Evolutionary conservation across 1,139 yeast species (phyloP).

Genomic region (Zygosaccharomyces sapae): DNA sequence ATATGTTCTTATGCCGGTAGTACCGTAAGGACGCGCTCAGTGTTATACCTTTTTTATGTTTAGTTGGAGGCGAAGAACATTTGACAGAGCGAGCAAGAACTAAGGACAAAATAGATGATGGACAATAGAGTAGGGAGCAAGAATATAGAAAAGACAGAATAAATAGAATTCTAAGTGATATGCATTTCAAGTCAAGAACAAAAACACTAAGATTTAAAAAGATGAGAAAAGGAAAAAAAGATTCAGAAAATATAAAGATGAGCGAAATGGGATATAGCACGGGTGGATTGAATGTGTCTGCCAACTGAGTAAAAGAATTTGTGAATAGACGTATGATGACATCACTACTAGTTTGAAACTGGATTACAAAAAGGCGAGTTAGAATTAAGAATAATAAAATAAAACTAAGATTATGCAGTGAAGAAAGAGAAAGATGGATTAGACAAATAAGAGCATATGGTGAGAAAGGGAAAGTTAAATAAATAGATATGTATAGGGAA

Average conservation of each 20-base stretch:
- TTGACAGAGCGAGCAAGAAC: background rate
- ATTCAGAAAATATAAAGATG: background rate
- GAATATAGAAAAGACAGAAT: background rate
- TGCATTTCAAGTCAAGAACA: background rate
- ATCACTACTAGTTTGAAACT: background rate
- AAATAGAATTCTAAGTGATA: background rate
- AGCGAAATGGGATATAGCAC: too few species aligned
- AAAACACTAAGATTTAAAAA: background rate
- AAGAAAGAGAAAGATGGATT: background rate
- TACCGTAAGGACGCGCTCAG: background rate
- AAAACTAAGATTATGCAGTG: background rate
- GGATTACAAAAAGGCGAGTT: background rate
- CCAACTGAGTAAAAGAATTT: background rate
- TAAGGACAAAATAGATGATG: background rate
- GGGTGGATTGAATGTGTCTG: background rate
- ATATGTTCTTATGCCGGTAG: too few species aligned
- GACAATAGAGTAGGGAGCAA: background rate
- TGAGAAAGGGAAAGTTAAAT: background rate
- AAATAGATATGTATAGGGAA: background rate
- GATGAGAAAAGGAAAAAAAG: background rate
- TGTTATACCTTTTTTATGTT: background rate
- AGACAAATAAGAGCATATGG: background rate
- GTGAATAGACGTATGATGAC: background rate
- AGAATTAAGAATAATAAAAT: background rate
- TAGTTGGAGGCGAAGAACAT: background rate